Base-by-base conservation (phyloP, 257 asterid genomes). In the Solanum clarkiae region DNA sequence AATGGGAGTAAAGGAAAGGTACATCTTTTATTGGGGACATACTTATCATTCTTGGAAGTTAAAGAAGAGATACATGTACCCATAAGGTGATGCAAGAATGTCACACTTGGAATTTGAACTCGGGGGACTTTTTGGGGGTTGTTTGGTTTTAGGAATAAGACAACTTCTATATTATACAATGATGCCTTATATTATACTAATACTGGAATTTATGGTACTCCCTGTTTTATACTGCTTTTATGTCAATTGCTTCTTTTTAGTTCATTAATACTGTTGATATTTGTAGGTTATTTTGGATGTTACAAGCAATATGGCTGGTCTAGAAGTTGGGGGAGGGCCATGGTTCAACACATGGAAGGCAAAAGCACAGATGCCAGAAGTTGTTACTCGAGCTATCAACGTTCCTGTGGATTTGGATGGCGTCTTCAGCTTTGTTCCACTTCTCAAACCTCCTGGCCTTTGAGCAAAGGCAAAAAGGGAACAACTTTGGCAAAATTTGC, bases 261-360 rank as follows among this genome's bases (percentile, higher is more conserved):
- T 45, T 72, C 18, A 44, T 44, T 56, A 26, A 15, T 9, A 9
- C 24, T 71, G 16, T 20, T 22, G 11, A 57, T 87, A 47, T 45
- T 84, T 62, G 75, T 69, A 96, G 99, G 94, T 91, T 51, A 88
- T 95, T 36, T 87, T 96, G 93, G 98, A 95, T 57, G 98, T 95
- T 18, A 95, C 93, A 8, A 96, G 99, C 82, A 92, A 91, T 82
- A 95, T 96, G 99, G 99, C 98, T 55, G 98, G 97, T 0, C 90
- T 92, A 51, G 99, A 96, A 90, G 99, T 96, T 20, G 99, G 99
- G 57, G 99, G 99, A 83, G 99, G 99, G 20, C 99, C 99, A 1
- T 96, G 99, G 98, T 93, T 96, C 88, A 91, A 86, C 84, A 24
- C 97, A 60, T 96, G 99, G 99, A 95, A 88, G 86, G 98, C 93